These are phyloP conservation scores for Sequoiadendron giganteum DNA, from an alignment of 75 land plant genomes.

Conservation along the genomic window DNA sequence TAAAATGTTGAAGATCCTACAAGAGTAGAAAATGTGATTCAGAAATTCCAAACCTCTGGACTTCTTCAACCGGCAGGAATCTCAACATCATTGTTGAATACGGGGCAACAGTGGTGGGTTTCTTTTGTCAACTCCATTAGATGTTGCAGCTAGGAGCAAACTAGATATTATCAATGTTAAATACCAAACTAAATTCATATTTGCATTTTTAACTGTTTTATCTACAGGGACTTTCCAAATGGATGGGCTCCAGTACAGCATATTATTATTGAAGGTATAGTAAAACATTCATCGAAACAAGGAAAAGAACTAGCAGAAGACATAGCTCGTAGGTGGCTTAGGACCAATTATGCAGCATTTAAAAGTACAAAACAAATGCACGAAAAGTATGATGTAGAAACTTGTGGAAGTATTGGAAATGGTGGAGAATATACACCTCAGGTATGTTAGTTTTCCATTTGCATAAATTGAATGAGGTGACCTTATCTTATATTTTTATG, in stretches of 20 bases:
- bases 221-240: slow-evolving; percentile 90
- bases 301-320: slow-evolving; percentile 60
- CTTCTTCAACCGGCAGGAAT: slow-evolving; percentile 69
- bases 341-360: slow-evolving; percentile 75
- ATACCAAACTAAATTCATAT: neutral
- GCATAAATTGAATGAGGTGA: neutral
- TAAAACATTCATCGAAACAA: slow-evolving; percentile 36
- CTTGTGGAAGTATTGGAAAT: slow-evolving; percentile 70
- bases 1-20: slow-evolving; percentile 33
- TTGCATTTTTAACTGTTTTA: neutral
- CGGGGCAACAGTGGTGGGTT: slow-evolving; percentile 88
- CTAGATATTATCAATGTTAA: neutral
- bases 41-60: slow-evolving; percentile 64
- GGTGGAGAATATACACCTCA: slow-evolving; percentile 93
- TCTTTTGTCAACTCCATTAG: neutral
- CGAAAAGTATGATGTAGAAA: slow-evolving; percentile 80
- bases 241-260: slow-evolving; percentile 97
- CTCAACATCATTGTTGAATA: slow-evolving; percentile 68
- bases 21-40: slow-evolving; percentile 39
- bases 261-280: slow-evolving; percentile 90
- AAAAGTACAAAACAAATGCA: slow-evolving; percentile 72
- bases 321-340: slow-evolving; percentile 83
- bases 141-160: neutral
- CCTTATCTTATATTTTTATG: neutral
- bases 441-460: slow-evolving; percentile 33